Percentiles rank a stretch among this genome's conserved stretches.
These are phyloP conservation scores for Saccharomycopsis sp. DNA, from an alignment of 805 yeast species.

Conservation along the genomic window DNA sequence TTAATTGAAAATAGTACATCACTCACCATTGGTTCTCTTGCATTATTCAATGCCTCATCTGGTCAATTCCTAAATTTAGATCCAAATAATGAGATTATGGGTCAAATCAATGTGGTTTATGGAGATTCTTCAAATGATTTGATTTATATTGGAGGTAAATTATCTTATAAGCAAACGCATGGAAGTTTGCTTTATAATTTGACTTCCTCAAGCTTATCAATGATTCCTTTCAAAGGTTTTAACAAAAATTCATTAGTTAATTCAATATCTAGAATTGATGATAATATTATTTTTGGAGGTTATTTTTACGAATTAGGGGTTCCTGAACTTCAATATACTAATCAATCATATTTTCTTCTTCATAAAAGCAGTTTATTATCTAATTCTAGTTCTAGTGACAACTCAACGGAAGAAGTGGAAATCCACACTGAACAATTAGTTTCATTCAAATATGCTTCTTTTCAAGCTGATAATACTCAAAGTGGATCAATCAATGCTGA, in stretches of 20 bases:
- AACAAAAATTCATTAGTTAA: constrained; percentile 46
- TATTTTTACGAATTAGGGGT: constrained; percentile 53
- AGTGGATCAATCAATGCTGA: constrained; percentile 24
- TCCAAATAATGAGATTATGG: constrained; percentile 20
- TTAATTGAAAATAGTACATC: not conserved
- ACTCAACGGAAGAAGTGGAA: constrained; percentile 31
- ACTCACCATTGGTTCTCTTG: constrained; percentile 7
- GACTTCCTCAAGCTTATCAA: constrained; percentile 28
- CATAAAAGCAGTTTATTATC: constrained; percentile 6
- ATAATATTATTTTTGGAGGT: constrained; percentile 73
- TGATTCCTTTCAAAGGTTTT: constrained; percentile 71
- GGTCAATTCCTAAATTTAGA: constrained; percentile 11
- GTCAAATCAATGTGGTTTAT: constrained; percentile 34
- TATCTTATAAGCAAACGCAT: constrained; percentile 39
- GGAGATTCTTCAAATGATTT: constrained; percentile 37
- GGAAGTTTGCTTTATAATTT: constrained; percentile 61
- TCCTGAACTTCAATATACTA: constrained; percentile 26
- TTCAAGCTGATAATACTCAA: constrained; percentile 37
- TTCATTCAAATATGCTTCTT: constrained; percentile 45
- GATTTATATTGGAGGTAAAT: constrained; percentile 75
- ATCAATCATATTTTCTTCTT: constrained; percentile 19
- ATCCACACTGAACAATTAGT: constrained; percentile 50
- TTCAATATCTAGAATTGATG: constrained; percentile 43
- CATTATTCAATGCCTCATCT: constrained; percentile 6
- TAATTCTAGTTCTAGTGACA: constrained; percentile 22